Evolutionary conservation across 1,284 basidiomycete species (phyloP).

Genomic region (Cryptococcus hybrid): DNA sequence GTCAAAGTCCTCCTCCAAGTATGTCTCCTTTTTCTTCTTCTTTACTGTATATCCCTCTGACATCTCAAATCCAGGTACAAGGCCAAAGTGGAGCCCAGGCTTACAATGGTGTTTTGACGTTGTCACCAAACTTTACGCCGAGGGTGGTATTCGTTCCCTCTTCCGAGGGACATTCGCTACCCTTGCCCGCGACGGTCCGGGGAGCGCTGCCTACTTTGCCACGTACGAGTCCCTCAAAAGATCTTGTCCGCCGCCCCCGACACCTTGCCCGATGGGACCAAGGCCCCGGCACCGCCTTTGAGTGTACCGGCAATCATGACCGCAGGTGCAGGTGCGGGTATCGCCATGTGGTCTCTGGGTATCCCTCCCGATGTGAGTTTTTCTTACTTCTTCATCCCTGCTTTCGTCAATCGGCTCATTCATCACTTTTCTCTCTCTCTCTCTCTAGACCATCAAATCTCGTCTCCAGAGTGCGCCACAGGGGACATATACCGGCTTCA

Average conservation of each 20-base stretch:
- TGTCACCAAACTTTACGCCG: constrained; percentile 84
- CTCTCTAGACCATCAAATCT: constrained; percentile 82
- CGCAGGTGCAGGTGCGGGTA: constrained; percentile 91
- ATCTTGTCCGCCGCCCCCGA: constrained; percentile 54
- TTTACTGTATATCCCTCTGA: not conserved
- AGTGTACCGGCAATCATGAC: constrained; percentile 85
- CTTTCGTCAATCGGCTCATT: too few species aligned
- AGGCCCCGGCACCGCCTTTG: constrained; percentile 73
- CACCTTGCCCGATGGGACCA: constrained; percentile 54
- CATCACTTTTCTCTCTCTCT: not conserved
- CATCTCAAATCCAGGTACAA: constrained; percentile 62
- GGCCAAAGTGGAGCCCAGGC: constrained; percentile 75
- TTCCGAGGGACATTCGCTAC: constrained; percentile 93
- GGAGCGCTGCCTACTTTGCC: constrained; percentile 96
- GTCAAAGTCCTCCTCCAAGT: constrained; percentile 96
- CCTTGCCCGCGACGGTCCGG: constrained; percentile 90
- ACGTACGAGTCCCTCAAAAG: constrained; percentile 95
- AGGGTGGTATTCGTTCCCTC: constrained; percentile 89
- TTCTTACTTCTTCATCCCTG: not conserved
- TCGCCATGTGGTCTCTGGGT: constrained; percentile 96
- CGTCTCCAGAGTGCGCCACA: constrained; percentile 94
- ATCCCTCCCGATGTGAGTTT: constrained; percentile 86
- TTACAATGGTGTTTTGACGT: constrained; percentile 95
- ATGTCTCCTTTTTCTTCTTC: constrained; percentile 18
- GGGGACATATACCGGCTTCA: constrained; percentile 89